Evolutionary conservation across 129 eudicot species (phyloP).

Genomic region (Deinandra increscens): DNA sequence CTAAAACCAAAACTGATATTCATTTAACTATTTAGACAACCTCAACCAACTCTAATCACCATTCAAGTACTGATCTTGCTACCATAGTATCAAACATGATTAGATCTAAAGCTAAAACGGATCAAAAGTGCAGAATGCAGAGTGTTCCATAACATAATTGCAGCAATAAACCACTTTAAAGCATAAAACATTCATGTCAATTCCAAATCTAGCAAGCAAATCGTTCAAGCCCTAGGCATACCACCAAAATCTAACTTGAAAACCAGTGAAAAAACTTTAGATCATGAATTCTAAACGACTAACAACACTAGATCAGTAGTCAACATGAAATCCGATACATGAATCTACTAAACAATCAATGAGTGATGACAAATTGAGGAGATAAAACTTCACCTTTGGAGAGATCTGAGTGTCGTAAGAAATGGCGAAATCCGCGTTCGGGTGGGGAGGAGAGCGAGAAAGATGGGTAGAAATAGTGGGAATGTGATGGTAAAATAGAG

Average conservation of each 20-base stretch:
- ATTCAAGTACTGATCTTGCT: background rate
- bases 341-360: no score
- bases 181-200: background rate
- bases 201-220: background rate
- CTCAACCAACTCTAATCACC: background rate
- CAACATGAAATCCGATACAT: background rate
- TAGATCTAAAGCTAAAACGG: background rate
- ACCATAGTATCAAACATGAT: background rate
- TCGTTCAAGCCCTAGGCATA: no score
- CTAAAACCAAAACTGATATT: no score
- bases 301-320: background rate
- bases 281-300: background rate
- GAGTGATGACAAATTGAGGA: background rate
- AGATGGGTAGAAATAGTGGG: background rate
- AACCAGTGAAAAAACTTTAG: background rate
- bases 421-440: background rate
- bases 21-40: no score
- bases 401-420: background rate
- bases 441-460: no score
- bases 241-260: background rate
- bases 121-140: background rate
- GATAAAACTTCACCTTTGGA: background rate
- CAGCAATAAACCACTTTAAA: background rate
- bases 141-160: background rate
- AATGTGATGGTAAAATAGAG: background rate